Conservation (phyloP, 805 yeast species). For the Candida silvicultrix region DNA sequence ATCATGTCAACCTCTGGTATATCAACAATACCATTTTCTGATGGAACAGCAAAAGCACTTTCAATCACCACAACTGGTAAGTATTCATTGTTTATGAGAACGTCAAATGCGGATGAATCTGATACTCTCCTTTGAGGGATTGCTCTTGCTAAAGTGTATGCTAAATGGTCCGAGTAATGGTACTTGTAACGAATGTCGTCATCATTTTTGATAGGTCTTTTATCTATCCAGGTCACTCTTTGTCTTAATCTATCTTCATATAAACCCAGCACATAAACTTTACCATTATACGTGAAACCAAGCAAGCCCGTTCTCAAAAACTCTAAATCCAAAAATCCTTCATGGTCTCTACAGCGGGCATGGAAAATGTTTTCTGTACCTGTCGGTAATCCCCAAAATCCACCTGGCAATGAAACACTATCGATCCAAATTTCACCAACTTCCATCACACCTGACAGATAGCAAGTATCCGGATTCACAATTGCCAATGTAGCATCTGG, state of each 20-base stretch:
- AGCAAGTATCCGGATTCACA: conserved; percentile 87
- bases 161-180: conserved; percentile 82
- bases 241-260: conserved; percentile 91
- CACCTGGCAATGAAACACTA: conserved; percentile 85
- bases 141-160: conserved; percentile 75
- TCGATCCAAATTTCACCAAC: conserved; percentile 99
- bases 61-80: conserved; percentile 84
- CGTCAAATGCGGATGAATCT: conserved; percentile 90
- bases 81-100: conserved; percentile 64
- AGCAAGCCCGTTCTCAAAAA: conserved; percentile 86
- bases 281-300: conserved; percentile 85
- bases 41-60: conserved; percentile 44
- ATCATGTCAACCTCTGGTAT: conserved; percentile 40
- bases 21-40: conserved; percentile 24
- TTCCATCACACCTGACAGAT: conserved; percentile 65
- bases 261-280: conserved; percentile 79
- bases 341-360: conserved; percentile 70
- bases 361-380: conserved; percentile 75
- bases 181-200: conserved; percentile 36
- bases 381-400: conserved; percentile 67
- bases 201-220: conserved; percentile 22
- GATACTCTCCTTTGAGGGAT: conserved; percentile 61
- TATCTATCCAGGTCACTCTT: conserved; percentile 60
- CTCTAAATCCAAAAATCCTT: conserved; percentile 65
- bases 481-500: conserved; percentile 93